phyloP scores from a whole-genome alignment of 257 asterid genomes.

The Petrea volubilis region DNA sequence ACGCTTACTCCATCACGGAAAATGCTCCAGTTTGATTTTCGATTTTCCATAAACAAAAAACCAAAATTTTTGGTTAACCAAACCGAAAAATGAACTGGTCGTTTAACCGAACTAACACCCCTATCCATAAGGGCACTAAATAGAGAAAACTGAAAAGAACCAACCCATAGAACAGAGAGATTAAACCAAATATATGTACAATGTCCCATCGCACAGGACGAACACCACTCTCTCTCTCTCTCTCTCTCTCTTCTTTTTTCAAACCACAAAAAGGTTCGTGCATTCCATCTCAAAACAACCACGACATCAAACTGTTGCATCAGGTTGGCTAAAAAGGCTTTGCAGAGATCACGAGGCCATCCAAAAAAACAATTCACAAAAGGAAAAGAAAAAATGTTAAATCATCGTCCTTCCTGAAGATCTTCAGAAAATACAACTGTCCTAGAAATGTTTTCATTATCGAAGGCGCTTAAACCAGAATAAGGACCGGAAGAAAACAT shows the following conservation, averaged over 20 bases:
- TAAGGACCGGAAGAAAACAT: constrained; percentile 93
- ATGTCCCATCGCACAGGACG: constrained; percentile 49
- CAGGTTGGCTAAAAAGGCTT: constrained; percentile 5
- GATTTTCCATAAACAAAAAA: no score
- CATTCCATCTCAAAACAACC: not conserved
- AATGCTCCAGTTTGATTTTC: no score
- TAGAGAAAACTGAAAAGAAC: not conserved
- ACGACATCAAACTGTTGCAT: not conserved
- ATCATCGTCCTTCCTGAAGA: constrained; percentile 91
- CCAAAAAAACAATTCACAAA: not conserved
- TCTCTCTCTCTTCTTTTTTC: not conserved
- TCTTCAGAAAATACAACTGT: constrained; percentile 85
- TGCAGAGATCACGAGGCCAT: not conserved
- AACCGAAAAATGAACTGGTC: no score
- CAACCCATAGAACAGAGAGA: not conserved
- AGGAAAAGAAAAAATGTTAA: not conserved
- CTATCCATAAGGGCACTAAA: not conserved
- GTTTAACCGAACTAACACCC: no score
- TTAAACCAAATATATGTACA: constrained; percentile 41
- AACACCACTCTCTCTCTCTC: constrained; percentile 25
- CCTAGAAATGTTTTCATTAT: constrained; percentile 61
- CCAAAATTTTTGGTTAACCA: no score
- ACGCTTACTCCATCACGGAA: no score
- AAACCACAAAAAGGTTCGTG: constrained; percentile 2
- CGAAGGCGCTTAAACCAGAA: constrained; percentile 76